Percentiles rank a stretch among this genome's conserved stretches.
Conservation (phyloP, 371 early-diverging fungal species). For the Apophysomyces elegans region DNA sequence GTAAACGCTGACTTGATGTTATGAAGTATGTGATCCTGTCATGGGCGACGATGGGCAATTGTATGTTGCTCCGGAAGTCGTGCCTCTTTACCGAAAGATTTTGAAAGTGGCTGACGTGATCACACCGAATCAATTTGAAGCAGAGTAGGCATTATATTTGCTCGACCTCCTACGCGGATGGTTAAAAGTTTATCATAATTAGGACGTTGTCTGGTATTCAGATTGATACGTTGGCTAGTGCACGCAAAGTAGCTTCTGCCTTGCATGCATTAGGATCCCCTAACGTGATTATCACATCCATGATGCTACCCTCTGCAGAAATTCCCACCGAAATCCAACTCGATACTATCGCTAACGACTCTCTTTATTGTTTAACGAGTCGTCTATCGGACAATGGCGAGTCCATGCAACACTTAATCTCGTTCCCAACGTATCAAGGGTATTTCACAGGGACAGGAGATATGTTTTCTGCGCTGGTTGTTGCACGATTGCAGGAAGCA, state of each 20-base stretch:
- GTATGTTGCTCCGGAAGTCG: slow-evolving; percentile 83
- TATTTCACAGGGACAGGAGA: slow-evolving; percentile 95
- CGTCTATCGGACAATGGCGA: slow-evolving; percentile 14
- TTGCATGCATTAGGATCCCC: slow-evolving; percentile 72
- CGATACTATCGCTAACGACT: slow-evolving; percentile 20
- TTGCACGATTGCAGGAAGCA: slow-evolving; percentile 59
- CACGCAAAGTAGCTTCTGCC: slow-evolving; percentile 55
- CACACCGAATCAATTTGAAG: slow-evolving; percentile 95
- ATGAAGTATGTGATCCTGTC: slow-evolving; percentile 87
- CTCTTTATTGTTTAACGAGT: slow-evolving; percentile 48
- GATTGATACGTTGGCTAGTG: slow-evolving; percentile 57
- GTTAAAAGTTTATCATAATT: not conserved
- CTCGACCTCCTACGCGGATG: not conserved
- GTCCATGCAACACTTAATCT: slow-evolving; percentile 57
- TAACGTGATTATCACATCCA: slow-evolving; percentile 79
- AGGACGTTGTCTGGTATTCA: slow-evolving; percentile 67
- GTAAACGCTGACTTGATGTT: too few relatives aligned
- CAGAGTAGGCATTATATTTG: slow-evolving; percentile 61
- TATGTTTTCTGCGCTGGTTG: slow-evolving; percentile 76
- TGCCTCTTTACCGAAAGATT: slow-evolving; percentile 75
- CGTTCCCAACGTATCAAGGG: slow-evolving; percentile 76
- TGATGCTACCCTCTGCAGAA: slow-evolving; percentile 40
- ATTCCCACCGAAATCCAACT: slow-evolving; percentile 37
- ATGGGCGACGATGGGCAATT: slow-evolving; percentile 89
- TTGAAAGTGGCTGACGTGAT: slow-evolving; percentile 73